phyloP scores from a whole-genome alignment of 2,329 filamentous ascomycete genomes.

The Fusarium odoratissimum region DNA sequence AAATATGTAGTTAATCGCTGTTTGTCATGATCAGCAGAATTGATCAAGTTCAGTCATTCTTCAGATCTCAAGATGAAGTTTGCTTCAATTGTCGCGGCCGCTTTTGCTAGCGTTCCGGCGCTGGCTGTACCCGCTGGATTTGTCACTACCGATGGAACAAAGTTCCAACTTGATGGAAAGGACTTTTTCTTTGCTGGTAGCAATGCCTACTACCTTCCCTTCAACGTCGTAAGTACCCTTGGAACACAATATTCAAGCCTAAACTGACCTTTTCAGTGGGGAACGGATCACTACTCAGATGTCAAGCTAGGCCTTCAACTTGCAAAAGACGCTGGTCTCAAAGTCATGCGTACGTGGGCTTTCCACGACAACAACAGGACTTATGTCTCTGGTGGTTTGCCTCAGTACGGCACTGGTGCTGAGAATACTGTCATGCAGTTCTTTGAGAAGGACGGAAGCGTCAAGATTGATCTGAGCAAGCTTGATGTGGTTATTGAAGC shows the following conservation, averaged over 20 bases:
- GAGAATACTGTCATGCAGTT: conserved; percentile 58
- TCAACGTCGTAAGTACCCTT: conserved; percentile 57
- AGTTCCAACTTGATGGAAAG: conserved; percentile 65
- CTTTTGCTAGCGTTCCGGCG: conserved; percentile 3
- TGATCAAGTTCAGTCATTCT: background rate
- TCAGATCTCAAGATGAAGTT: conserved; percentile 21
- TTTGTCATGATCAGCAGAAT: background rate
- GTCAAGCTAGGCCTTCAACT: conserved; percentile 9
- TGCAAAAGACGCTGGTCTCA: conserved; percentile 27
- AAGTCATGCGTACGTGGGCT: conserved; percentile 26
- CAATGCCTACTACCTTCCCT: conserved; percentile 68
- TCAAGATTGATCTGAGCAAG: conserved; percentile 22
- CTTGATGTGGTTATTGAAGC: conserved; percentile 45
- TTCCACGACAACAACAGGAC: conserved; percentile 32
- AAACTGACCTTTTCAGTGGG: conserved; percentile 16
- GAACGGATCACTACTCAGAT: conserved; percentile 46
- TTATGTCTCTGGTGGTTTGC: conserved; percentile 47
- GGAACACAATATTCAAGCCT: accelerated
- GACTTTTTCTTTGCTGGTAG: conserved; percentile 68
- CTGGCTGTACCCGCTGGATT: conserved; percentile 52
- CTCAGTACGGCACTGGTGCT: conserved; percentile 58
- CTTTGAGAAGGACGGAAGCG: conserved; percentile 18
- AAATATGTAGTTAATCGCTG: background rate
- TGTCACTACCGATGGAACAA: conserved; percentile 60
- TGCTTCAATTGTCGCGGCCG: conserved; percentile 6